These are phyloP conservation scores for Cladosporium halotolerans DNA, from an alignment of 2,329 filamentous ascomycete species.

Conservation along the genomic window DNA sequence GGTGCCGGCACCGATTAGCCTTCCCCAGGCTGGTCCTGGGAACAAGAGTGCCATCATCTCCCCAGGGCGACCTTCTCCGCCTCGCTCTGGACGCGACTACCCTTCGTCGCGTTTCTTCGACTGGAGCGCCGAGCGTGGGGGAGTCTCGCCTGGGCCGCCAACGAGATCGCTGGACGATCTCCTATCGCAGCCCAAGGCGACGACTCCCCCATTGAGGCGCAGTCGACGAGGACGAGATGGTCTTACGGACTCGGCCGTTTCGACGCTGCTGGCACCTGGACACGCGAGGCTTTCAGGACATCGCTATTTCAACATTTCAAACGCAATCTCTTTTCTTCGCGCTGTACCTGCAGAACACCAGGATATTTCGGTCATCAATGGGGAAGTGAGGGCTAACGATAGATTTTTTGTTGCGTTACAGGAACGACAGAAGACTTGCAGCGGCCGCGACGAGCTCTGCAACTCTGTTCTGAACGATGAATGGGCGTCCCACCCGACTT, in stretches of 20 bases:
- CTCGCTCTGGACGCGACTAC: not conserved
- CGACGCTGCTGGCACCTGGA: not conserved
- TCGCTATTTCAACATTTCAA: not conserved
- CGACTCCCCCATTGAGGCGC: not conserved
- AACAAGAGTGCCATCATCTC: no score
- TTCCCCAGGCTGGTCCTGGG: no score
- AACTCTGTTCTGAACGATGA: constrained; percentile 91
- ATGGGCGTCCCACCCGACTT: constrained; percentile 97
- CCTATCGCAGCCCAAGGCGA: no score
- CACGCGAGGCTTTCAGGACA: not conserved
- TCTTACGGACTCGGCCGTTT: not conserved
- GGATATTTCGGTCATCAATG: not conserved
- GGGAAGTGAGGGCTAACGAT: not conserved
- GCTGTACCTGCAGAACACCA: not conserved
- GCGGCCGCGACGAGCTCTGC: constrained; percentile 90
- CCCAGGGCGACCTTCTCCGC: no score
- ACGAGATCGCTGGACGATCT: not conserved
- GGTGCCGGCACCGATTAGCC: no score
- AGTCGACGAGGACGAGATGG: not conserved
- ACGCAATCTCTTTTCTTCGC: not conserved
- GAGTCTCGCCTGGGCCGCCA: not conserved
- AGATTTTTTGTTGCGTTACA: constrained; percentile 22
- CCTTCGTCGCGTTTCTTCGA: not conserved
- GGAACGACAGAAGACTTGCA: constrained; percentile 86
- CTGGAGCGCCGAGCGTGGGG: not conserved